Percentiles rank a stretch among this genome's conserved stretches.
Conservation (phyloP, 768 basidiomycete genomes). For the Tylopilus plumbeoviolaceoides region DNA sequence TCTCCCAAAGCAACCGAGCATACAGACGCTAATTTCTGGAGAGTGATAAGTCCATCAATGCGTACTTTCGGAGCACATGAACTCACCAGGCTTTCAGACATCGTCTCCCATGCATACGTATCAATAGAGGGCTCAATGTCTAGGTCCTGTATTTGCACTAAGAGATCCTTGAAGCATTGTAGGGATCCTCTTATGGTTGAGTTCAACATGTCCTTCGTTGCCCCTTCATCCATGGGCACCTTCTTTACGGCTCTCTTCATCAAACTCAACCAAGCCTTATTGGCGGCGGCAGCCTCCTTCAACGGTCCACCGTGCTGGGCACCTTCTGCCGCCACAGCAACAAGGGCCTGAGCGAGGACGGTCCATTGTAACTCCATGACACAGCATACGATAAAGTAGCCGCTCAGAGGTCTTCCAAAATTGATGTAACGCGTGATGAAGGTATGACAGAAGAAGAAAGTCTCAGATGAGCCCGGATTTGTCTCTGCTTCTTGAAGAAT, state of each 20-base stretch:
- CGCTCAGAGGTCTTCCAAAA: constrained; percentile 74
- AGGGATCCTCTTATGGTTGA: constrained; percentile 56
- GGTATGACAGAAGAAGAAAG: constrained; percentile 57
- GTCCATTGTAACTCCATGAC: constrained; percentile 85
- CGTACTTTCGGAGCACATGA: neutral
- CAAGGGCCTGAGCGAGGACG: constrained; percentile 66
- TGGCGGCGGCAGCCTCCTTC: constrained; percentile 77
- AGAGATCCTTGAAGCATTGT: constrained; percentile 73
- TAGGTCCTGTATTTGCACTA: constrained; percentile 79
- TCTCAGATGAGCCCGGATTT: constrained; percentile 25
- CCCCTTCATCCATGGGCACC: constrained; percentile 35
- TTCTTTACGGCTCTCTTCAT: constrained; percentile 47
- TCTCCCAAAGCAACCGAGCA: constrained; percentile 71
- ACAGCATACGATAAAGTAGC: constrained; percentile 88
- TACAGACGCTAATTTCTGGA: constrained; percentile 79
- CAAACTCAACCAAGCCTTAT: constrained; percentile 72
- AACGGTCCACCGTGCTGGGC: constrained; percentile 22
- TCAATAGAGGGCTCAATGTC: constrained; percentile 74
- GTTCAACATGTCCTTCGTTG: constrained; percentile 40
- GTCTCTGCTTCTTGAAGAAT: constrained; percentile 52
- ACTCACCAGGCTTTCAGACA: constrained; percentile 83
- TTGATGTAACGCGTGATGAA: constrained; percentile 73
- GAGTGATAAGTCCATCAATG: neutral
- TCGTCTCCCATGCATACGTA: constrained; percentile 90
- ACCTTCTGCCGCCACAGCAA: constrained; percentile 35